Evolutionary conservation across 2,329 filamentous ascomycete genomes (phyloP).

Genomic region (Dactylellina drechsleri): DNA sequence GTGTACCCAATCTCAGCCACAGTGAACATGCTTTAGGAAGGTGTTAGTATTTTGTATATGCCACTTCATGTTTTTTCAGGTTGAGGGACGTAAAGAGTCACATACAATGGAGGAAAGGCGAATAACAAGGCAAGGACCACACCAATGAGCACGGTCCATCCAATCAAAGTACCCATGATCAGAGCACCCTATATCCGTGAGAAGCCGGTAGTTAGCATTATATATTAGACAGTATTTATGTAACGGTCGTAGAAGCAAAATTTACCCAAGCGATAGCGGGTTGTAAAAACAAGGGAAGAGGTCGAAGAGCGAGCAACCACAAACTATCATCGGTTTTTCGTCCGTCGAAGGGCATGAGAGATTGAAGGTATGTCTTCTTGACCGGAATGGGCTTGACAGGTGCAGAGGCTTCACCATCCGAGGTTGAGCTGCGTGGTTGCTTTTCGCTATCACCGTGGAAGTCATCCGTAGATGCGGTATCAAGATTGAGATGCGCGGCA

Average conservation of each 20-base stretch:
- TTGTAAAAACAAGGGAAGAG: constrained; percentile 83
- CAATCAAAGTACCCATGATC: constrained; percentile 77
- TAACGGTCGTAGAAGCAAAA: background rate
- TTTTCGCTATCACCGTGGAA: constrained; percentile 45
- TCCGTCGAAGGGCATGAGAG: constrained; percentile 78
- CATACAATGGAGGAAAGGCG: constrained; percentile 44
- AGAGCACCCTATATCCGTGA: constrained; percentile 58
- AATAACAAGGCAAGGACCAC: constrained; percentile 73
- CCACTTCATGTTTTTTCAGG: background rate
- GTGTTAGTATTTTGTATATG: constrained; percentile 22
- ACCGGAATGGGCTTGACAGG: constrained; percentile 7
- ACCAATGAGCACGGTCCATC: constrained; percentile 93
- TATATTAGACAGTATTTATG: constrained; percentile 33
- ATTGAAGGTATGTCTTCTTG: constrained; percentile 65
- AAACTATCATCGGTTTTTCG: constrained; percentile 82
- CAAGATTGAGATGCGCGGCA: constrained; percentile 74
- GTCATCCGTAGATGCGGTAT: constrained; percentile 66
- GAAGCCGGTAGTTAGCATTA: constrained; percentile 30
- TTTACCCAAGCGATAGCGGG: constrained; percentile 82
- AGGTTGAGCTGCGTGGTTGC: constrained; percentile 44
- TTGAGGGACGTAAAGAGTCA: constrained; percentile 3
- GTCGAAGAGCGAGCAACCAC: constrained; percentile 72
- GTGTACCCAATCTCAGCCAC: constrained; percentile 85
- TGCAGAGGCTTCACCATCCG: constrained; percentile 25
- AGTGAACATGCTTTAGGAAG: constrained; percentile 84